Evolutionary conservation across 768 basidiomycete species (phyloP).

Genomic region (Fomitopsis pulvina): DNA sequence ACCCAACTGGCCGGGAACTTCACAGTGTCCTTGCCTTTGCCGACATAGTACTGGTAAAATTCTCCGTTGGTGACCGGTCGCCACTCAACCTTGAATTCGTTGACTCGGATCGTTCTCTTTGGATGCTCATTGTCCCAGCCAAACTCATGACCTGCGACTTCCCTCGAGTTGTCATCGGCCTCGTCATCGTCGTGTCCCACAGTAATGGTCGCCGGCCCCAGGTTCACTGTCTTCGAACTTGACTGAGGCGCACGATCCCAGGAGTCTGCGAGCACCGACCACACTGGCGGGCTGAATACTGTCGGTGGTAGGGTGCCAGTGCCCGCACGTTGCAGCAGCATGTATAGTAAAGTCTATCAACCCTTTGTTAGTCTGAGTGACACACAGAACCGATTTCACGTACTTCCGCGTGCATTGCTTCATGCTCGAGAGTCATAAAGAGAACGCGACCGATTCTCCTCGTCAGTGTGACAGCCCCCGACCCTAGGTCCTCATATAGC

Average conservation of each 20-base stretch:
- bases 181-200: slow-evolving; percentile 86
- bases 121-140: slow-evolving; percentile 97
- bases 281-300: slow-evolving; percentile 68
- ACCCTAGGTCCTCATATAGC: slow-evolving; percentile 67
- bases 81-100: slow-evolving; percentile 72
- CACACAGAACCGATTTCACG: not conserved
- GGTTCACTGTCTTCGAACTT: slow-evolving; percentile 36
- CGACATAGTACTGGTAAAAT: slow-evolving; percentile 61
- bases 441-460: slow-evolving; percentile 72
- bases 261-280: slow-evolving; percentile 43
- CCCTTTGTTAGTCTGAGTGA: not conserved
- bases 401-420: slow-evolving; percentile 81
- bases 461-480: slow-evolving; percentile 42
- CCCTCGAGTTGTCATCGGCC: slow-evolving; percentile 46
- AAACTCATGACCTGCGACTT: slow-evolving; percentile 57
- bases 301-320: slow-evolving; percentile 73
- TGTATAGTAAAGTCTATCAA: slow-evolving; percentile 78
- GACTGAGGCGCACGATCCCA: slow-evolving; percentile 46
- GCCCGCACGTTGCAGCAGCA: slow-evolving; percentile 82
- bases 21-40: slow-evolving; percentile 37
- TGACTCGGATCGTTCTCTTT: slow-evolving; percentile 49
- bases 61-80: slow-evolving; percentile 87
- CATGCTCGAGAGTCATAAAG: slow-evolving; percentile 90
- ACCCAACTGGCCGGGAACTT: slow-evolving; percentile 74
- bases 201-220: slow-evolving; percentile 52